A percentile compares a stretch with the other conserved stretches of the same genome.
Evolutionary conservation across 2,329 filamentous ascomycete genomes (phyloP).

Genomic region (Drechmeria coniospora): DNA sequence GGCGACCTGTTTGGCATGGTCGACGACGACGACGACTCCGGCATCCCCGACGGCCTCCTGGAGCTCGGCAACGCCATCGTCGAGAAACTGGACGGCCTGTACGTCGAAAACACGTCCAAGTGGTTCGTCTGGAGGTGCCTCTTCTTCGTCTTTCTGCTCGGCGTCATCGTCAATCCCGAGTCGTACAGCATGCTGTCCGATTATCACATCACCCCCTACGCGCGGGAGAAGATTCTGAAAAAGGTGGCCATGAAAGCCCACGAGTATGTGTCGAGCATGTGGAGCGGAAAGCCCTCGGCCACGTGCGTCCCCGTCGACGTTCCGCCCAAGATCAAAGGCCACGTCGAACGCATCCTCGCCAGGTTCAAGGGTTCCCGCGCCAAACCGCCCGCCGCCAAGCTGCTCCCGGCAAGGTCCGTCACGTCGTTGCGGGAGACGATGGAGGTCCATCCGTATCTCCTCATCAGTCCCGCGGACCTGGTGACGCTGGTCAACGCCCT

Average conservation of each 20-base stretch:
- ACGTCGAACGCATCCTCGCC: conserved; percentile 56
- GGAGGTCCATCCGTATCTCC: conserved; percentile 65
- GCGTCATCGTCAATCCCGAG: conserved; percentile 79
- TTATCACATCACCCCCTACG: conserved; percentile 84
- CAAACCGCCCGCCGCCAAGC: conserved; percentile 35
- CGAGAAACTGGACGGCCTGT: conserved; percentile 56
- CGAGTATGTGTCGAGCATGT: conserved; percentile 64
- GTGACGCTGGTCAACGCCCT: conserved; percentile 68
- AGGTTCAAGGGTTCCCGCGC: conserved; percentile 43
- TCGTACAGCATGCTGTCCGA: conserved; percentile 65
- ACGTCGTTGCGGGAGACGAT: conserved; percentile 60
- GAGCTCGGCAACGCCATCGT: conserved; percentile 76
- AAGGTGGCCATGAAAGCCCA: conserved; percentile 71
- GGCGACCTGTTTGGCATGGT: conserved; percentile 72
- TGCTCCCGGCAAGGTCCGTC: conserved; percentile 56
- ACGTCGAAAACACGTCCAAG: conserved; percentile 58
- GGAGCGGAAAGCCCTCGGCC: conserved; percentile 48
- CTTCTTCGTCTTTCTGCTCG: conserved; percentile 73
- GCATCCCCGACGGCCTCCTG: conserved; percentile 73
- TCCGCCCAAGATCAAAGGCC: conserved; percentile 45
- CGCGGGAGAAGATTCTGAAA: conserved; percentile 64
- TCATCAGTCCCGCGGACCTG: conserved; percentile 66
- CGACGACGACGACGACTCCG: conserved; percentile 68
- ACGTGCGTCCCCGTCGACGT: conserved; percentile 31
- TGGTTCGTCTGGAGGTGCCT: conserved; percentile 87